Conservation (phyloP, 1,139 yeast genomes). For the Blastobotrys capitulatus region DNA sequence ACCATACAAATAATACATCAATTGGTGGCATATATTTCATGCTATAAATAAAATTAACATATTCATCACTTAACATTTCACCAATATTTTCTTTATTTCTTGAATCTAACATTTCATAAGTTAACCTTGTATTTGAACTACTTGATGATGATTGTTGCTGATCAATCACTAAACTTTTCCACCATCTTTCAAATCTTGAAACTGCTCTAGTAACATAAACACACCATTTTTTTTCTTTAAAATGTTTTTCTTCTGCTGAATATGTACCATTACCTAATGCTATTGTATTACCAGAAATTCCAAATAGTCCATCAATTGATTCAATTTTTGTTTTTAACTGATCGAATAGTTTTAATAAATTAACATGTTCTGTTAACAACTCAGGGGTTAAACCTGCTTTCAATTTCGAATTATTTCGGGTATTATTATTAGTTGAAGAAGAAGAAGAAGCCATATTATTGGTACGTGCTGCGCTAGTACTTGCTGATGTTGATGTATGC, state of each 20-base stretch:
- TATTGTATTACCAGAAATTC: neutral
- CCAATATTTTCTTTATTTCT: neutral
- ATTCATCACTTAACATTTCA: neutral
- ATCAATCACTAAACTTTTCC: conserved; percentile 14
- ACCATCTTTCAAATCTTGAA: conserved; percentile 33
- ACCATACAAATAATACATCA: conserved; percentile 42
- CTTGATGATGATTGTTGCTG: neutral
- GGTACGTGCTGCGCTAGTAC: neutral
- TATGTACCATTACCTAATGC: neutral
- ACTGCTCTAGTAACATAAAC: conserved; percentile 33
- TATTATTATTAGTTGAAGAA: neutral
- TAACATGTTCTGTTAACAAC: neutral
- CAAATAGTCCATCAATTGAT: neutral
- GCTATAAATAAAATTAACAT: neutral
- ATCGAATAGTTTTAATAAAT: conserved; percentile 4
- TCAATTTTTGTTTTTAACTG: conserved; percentile 3
- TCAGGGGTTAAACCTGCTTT: too few relatives aligned
- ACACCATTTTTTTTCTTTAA: conserved; percentile 31
- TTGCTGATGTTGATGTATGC: neutral
- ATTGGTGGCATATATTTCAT: conserved; percentile 32
- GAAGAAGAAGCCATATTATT: neutral
- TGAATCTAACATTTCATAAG: neutral
- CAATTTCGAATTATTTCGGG: neutral
- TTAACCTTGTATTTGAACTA: neutral
- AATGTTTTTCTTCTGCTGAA: neutral